phyloP scores from a whole-genome alignment of 805 yeast genomes.

The Lipomyces yamadae region DNA sequence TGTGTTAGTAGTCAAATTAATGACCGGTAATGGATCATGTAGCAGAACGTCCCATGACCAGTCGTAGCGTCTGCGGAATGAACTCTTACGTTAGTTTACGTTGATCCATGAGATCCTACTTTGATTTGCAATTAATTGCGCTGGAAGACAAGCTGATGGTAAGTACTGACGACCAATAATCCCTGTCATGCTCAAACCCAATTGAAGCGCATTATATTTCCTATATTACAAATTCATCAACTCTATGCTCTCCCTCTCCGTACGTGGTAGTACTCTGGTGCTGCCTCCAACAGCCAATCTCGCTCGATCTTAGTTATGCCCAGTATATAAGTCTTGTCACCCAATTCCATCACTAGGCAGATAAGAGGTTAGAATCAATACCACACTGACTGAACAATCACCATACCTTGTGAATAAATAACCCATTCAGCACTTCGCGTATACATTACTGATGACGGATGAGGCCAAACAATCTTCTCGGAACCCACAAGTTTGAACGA shows the following conservation, averaged over 20 bases:
- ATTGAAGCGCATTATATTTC: too few species aligned
- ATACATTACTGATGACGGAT: slow-evolving; percentile 36
- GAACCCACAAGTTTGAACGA: slow-evolving; percentile 25
- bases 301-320: slow-evolving; percentile 37
- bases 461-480: slow-evolving; percentile 28
- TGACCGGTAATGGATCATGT: too few species aligned
- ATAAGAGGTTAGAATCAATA: neutral
- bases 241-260: slow-evolving; percentile 6
- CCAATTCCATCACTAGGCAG: slow-evolving; percentile 25
- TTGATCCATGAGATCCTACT: too few species aligned
- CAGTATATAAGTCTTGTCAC: slow-evolving; percentile 33
- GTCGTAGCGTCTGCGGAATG: too few species aligned
- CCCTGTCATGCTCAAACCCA: too few species aligned
- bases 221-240: neutral
- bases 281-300: slow-evolving; percentile 35
- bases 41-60: too few species aligned
- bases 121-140: too few species aligned
- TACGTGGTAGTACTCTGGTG: slow-evolving; percentile 31
- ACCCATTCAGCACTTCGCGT: slow-evolving; percentile 33
- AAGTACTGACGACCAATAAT: too few species aligned
- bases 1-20: too few species aligned
- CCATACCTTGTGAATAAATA: slow-evolving; percentile 25
- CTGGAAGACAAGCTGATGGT: too few species aligned
- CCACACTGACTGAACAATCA: neutral
- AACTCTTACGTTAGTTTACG: too few species aligned